Evolutionary conservation across 495 filamentous ascomycete species (phyloP).

Genomic region (Xylaria telfairii): DNA sequence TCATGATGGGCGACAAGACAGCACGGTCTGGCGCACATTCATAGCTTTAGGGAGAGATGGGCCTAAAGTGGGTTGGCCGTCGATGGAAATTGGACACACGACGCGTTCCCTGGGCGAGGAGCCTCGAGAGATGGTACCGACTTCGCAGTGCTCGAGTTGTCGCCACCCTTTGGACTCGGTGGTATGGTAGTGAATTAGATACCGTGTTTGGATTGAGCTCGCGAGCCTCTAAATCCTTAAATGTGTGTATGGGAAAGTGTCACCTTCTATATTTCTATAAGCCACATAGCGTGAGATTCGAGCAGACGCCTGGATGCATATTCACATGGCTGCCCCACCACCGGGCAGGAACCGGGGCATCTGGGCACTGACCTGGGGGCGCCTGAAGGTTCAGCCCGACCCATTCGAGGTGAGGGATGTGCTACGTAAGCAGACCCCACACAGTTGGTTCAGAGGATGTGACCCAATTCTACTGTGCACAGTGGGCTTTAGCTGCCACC

Average conservation of each 20-base stretch:
- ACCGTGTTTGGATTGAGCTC: conserved; percentile 6
- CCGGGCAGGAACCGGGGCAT: no score
- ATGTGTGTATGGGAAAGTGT: neutral
- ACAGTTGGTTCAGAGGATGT: neutral
- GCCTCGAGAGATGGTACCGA: neutral
- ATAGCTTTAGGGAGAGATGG: conserved; percentile 18
- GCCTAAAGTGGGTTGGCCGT: neutral
- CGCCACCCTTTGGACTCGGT: neutral
- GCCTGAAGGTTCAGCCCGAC: no score
- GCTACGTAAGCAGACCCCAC: neutral
- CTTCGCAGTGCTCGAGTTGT: neutral
- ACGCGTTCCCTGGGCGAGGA: neutral
- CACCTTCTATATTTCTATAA: conserved; percentile 13
- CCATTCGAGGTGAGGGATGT: neutral
- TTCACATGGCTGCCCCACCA: conserved; percentile 15
- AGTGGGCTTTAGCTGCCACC: neutral
- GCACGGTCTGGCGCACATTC: conserved; percentile 29
- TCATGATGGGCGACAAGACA: conserved; percentile 43
- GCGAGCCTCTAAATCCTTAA: neutral
- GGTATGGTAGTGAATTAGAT: neutral
- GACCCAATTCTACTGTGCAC: neutral
- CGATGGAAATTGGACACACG: neutral
- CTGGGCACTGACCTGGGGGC: no score
- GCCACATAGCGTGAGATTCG: neutral
- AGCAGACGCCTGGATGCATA: neutral